Conservation (phyloP, 495 filamentous ascomycete genomes). For the Hyphodiscus hymeniophilus region DNA sequence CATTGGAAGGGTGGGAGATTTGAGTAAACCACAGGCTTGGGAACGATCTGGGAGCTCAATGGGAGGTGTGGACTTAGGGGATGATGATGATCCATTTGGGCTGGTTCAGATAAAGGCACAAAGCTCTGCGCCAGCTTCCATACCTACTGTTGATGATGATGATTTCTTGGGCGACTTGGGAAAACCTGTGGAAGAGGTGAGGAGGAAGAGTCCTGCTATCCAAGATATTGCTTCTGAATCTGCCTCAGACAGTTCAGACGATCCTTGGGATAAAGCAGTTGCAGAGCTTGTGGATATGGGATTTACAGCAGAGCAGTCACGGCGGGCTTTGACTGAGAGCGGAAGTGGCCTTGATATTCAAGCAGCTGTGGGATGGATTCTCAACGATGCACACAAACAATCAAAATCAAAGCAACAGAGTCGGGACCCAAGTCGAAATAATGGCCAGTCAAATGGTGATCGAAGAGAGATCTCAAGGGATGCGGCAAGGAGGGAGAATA, state of each 20-base stretch:
- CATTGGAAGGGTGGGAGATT: conserved; percentile 19
- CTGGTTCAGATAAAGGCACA: conserved; percentile 53
- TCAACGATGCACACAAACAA: conserved; percentile 80
- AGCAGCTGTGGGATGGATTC: conserved; percentile 78
- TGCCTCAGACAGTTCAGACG: conserved; percentile 33
- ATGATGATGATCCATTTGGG: conserved; percentile 84
- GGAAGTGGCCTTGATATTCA: conserved; percentile 75
- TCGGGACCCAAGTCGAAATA: conserved; percentile 23
- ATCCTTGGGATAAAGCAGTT: conserved; percentile 71
- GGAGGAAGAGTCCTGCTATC: conserved; percentile 28
- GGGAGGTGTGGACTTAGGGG: conserved; percentile 24
- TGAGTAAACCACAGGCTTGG: conserved; percentile 33
- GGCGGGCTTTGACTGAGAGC: conserved; percentile 68
- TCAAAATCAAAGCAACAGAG: conserved; percentile 45
- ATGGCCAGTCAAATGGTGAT: conserved; percentile 20
- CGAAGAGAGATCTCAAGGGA: conserved; percentile 25
- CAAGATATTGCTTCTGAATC: conserved; percentile 32
- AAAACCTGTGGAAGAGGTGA: conserved; percentile 77
- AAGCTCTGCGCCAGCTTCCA: conserved; percentile 27
- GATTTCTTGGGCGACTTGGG: conserved; percentile 83
- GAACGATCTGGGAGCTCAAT: conserved; percentile 19
- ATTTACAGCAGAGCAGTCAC: conserved; percentile 74
- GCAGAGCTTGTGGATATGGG: conserved; percentile 95
- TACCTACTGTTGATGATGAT: conserved; percentile 46
- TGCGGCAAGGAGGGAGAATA: conserved; percentile 26